These are phyloP conservation scores for Beta vulgaris DNA, from an alignment of 148 eudicot species.

Conservation along the genomic window DNA sequence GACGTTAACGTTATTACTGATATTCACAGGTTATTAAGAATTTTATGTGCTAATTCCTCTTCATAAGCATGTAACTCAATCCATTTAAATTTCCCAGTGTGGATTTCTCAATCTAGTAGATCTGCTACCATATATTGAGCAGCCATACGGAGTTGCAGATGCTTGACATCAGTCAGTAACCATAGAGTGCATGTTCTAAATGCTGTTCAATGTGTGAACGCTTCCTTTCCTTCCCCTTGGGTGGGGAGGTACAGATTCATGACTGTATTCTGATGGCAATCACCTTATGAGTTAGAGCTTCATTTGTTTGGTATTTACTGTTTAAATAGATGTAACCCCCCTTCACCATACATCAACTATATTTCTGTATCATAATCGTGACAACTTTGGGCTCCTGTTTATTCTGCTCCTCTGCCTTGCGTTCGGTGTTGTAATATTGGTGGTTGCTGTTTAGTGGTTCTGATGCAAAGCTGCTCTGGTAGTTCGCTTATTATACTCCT, in stretches of 20 bases:
- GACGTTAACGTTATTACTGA: neutral
- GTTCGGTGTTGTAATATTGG: neutral
- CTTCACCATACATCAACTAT: no score
- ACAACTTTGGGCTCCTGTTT: neutral
- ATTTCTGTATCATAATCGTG: no score
- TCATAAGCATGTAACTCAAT: no score
- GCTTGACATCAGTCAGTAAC: neutral
- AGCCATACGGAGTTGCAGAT: neutral
- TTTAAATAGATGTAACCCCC: neutral
- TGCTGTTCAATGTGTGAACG: neutral
- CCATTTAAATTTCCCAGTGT: no score
- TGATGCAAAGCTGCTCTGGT: neutral
- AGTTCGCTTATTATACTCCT: neutral
- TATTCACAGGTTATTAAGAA: neutral
- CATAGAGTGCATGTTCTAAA: neutral
- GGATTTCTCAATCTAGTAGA: no score
- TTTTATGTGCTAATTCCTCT: neutral
- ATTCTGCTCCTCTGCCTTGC: neutral
- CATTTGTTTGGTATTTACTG: neutral
- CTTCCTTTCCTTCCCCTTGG: neutral
- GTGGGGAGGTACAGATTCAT: neutral
- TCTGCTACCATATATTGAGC: neutral
- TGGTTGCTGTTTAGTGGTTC: neutral
- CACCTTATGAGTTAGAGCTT: neutral
- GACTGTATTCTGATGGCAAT: neutral